Evolutionary conservation across 2,329 filamentous ascomycete species (phyloP), one percentile per base, ranked within the genome.

Genomic region (Pyrenochaeta sp.): DNA sequence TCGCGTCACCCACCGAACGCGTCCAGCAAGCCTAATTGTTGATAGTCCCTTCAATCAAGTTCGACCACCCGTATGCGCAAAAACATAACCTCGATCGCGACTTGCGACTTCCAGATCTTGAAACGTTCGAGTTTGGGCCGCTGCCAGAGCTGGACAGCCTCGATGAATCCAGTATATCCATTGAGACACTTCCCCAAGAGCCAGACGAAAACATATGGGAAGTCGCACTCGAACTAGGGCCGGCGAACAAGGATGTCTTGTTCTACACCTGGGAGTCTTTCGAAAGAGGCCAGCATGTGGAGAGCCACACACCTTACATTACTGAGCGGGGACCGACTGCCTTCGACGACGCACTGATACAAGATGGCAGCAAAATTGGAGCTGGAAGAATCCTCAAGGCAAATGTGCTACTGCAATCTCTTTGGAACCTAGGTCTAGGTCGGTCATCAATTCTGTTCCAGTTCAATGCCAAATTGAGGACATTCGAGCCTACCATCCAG

Each of bases 211-310:
- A 79, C 49, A 52, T 79, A 2, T 81, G 79, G 78, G 60, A 74
- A 17, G 33, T 74, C 7, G 73, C 76, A 1, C 49, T 71, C 3
- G 68, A 75, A 5, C 42, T 72, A n/a, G 68, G 68, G 4, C 67
- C 66, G 0, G 66, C 60, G 3, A 67, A 72, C 5, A 67, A 76
- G 15, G 51, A 70, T 20, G 49, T 69, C 1, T 47, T 54, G 33
- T 85, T 87, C 65, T 83, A 82, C 55, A 88, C 87, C 0, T 95
- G 91, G 91, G 87, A 92, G 60, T 77, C 75, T 1, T 93, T 93
- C 63, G 76, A 81, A 1, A 69, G 75, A 10, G 63, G 75, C 0
- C 69, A 78, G n/a, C 67, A 77, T 4, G 68, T 78, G 4, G 74
- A 78, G 9, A 60, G 71, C 1, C 63, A 56, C 35, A 82, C 85